phyloP scores from a whole-genome alignment of 2,329 filamentous ascomycete genomes.

The Elsinoe australis region DNA sequence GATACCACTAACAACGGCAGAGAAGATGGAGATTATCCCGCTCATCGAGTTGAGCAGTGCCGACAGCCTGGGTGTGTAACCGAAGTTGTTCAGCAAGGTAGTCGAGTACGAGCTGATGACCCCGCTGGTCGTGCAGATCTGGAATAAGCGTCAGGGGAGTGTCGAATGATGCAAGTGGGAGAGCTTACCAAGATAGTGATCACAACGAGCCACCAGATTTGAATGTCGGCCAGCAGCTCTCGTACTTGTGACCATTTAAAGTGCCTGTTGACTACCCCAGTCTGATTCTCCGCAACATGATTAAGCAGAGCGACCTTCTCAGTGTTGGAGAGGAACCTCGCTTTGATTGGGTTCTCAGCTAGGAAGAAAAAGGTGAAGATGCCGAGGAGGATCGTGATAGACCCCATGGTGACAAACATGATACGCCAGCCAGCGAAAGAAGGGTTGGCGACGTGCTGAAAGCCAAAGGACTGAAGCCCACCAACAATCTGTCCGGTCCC shows the following conservation, averaged over 20 bases:
- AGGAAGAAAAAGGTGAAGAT: constrained; percentile 19
- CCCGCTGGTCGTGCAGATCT: constrained; percentile 47
- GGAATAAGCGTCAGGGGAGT: constrained; percentile 32
- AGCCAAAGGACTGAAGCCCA: constrained; percentile 54
- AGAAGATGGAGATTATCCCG: constrained; percentile 46
- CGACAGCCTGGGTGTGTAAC: constrained; percentile 36
- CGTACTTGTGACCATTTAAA: constrained; percentile 47
- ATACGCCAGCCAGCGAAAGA: constrained; percentile 23
- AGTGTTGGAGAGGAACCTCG: constrained; percentile 57
- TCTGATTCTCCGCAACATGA: constrained; percentile 38
- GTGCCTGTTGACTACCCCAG: constrained; percentile 37
- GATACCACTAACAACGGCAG: constrained; percentile 42
- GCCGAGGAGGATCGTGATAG: constrained; percentile 21
- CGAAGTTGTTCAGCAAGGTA: constrained; percentile 33
- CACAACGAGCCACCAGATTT: constrained; percentile 36
- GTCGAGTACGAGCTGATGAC: constrained; percentile 50
- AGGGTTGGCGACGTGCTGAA: constrained; percentile 26
- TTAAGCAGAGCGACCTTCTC: constrained; percentile 41
- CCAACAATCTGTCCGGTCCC: constrained; percentile 63
- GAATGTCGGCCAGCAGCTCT: constrained; percentile 55
- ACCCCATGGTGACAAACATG: constrained; percentile 23
- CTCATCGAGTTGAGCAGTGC: constrained; percentile 51
- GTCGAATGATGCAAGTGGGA: neutral
- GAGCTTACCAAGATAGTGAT: constrained; percentile 28
- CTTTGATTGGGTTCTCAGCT: constrained; percentile 57